Evolutionary conservation across 2,329 filamentous ascomycete genomes (phyloP).

Genomic region (Cladosporium sp.): DNA sequence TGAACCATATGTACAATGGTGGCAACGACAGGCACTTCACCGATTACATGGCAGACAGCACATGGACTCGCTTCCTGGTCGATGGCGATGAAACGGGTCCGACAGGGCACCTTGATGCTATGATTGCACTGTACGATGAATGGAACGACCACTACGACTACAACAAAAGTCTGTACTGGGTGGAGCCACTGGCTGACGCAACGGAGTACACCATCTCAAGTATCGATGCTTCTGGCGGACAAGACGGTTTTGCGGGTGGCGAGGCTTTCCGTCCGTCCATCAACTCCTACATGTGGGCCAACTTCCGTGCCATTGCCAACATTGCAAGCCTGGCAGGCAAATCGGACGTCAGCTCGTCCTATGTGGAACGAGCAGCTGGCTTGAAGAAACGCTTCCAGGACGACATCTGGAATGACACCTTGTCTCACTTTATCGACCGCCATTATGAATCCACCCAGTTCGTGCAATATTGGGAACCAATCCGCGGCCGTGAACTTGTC

Average conservation of each 20-base stretch:
- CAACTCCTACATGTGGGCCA: constrained; percentile 44
- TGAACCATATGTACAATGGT: constrained; percentile 39
- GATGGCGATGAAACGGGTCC: constrained; percentile 36
- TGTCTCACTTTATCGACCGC: constrained; percentile 43
- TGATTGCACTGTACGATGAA: constrained; percentile 36
- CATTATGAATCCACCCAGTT: constrained; percentile 36
- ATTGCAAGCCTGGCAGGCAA: constrained; percentile 34
- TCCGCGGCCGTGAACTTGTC: constrained; percentile 42
- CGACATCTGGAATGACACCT: constrained; percentile 42
- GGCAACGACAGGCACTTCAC: constrained; percentile 42
- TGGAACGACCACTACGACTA: constrained; percentile 38
- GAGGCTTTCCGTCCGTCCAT: constrained; percentile 42
- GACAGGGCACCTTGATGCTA: constrained; percentile 31
- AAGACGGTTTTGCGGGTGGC: constrained; percentile 40
- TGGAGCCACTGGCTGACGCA: constrained; percentile 41
- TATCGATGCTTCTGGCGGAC: constrained; percentile 39
- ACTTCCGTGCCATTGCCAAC: constrained; percentile 39
- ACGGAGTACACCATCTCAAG: constrained; percentile 45
- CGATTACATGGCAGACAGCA: constrained; percentile 40
- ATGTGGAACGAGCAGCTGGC: constrained; percentile 27
- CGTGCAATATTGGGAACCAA: constrained; percentile 38
- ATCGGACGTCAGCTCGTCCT: constrained; percentile 17
- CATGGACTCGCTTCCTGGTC: constrained; percentile 40
- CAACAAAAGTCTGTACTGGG: constrained; percentile 40
- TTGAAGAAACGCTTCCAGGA: constrained; percentile 38